phyloP scores from a whole-genome alignment of 805 yeast genomes.

The Candida lessepsii region DNA sequence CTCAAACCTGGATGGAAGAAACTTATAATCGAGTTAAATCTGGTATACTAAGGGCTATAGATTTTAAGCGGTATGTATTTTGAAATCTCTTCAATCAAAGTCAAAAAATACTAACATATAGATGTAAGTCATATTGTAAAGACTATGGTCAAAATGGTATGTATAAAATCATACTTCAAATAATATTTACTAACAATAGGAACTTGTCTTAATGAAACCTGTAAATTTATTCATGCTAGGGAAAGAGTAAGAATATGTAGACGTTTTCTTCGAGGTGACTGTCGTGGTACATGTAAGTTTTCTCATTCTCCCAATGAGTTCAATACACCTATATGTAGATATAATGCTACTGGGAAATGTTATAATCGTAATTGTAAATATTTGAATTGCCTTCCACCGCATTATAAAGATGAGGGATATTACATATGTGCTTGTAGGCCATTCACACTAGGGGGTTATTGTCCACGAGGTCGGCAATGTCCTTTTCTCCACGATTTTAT shows the following conservation, averaged over 20 bases:
- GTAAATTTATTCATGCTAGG: conserved; percentile 54
- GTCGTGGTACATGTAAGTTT: conserved; percentile 50
- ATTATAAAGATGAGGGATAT: not conserved
- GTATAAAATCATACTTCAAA: too few species aligned
- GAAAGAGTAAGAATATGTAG: conserved; percentile 56
- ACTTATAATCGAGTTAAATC: not conserved
- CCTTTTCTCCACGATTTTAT: conserved; percentile 54
- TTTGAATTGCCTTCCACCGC: not conserved
- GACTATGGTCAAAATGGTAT: too few species aligned
- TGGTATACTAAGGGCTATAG: not conserved
- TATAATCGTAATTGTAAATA: conserved; percentile 47
- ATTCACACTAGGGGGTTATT: conserved; percentile 69
- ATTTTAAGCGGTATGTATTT: not conserved
- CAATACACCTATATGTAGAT: conserved; percentile 48
- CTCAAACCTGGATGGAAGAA: not conserved
- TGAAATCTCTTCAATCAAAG: not conserved
- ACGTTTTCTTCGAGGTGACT: conserved; percentile 44
- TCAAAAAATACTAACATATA: too few species aligned
- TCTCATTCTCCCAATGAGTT: conserved; percentile 58
- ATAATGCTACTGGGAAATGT: conserved; percentile 26
- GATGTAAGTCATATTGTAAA: too few species aligned
- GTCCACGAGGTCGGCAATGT: conserved; percentile 60
- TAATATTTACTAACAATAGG: conserved; percentile 34
- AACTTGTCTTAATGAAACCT: conserved; percentile 51
- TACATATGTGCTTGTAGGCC: conserved; percentile 57